Evolutionary conservation across 768 basidiomycete species (phyloP).

Genomic region (Macrolepiota albuminosa): DNA sequence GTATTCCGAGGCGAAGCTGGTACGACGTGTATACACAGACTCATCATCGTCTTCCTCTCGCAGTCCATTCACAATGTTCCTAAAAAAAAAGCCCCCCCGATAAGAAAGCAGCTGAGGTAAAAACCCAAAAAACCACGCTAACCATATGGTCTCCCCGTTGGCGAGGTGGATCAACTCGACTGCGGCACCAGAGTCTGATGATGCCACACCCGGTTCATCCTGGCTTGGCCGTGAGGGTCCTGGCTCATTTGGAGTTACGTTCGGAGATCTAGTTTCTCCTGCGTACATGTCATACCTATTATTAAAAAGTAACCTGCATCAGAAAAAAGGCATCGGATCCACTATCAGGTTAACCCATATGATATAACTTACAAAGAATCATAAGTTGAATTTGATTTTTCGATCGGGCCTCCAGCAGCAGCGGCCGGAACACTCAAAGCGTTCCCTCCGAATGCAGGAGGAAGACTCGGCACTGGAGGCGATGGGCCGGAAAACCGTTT

Average conservation of each 20-base stretch:
- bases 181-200: conserved; percentile 53
- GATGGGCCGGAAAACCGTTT: conserved; percentile 67
- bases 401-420: conserved; percentile 37
- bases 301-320: conserved; percentile 16
- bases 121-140: conserved; percentile 28
- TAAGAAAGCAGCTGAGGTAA: conserved; percentile 11
- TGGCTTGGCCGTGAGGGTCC: conserved; percentile 26
- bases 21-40: conserved; percentile 59
- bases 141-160: conserved; percentile 90
- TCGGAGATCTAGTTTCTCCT: conserved; percentile 46
- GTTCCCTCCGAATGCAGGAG: conserved; percentile 40
- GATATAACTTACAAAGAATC: conserved; percentile 67
- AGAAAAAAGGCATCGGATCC: conserved; percentile 13
- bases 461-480: conserved; percentile 66
- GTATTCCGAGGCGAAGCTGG: conserved; percentile 74
- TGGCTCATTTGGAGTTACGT: conserved; percentile 27
- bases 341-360: conserved; percentile 1
- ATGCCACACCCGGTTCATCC: conserved; percentile 23
- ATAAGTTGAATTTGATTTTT: conserved; percentile 68
- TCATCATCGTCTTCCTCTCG: conserved; percentile 76
- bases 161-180: conserved; percentile 79
- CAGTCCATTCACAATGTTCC: conserved; percentile 82
- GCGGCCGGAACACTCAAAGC: conserved; percentile 34
- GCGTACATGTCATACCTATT: conserved; percentile 78
- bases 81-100: conserved; percentile 18